phyloP scores from a whole-genome alignment of 1,284 basidiomycete species.

The Cutaneotrichosporon sp. region DNA sequence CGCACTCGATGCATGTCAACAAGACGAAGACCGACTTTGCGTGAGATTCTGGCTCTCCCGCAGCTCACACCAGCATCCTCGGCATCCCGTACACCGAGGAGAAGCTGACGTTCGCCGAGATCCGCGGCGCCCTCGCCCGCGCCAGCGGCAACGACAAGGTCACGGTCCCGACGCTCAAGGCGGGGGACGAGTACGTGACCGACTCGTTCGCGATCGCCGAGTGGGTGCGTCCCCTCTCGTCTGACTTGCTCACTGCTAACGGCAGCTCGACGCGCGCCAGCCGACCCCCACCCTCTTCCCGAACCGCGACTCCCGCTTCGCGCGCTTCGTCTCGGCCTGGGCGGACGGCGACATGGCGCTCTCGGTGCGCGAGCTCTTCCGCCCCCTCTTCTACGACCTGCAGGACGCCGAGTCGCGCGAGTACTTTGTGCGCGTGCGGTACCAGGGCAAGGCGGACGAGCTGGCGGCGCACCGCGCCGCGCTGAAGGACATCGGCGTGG shows the following conservation, averaged over 20 bases:
- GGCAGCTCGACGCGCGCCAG: slow-evolving; percentile 35
- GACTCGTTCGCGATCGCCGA: slow-evolving; percentile 43
- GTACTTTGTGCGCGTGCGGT: slow-evolving; percentile 32
- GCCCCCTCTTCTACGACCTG: slow-evolving; percentile 13
- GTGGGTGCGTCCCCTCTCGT: slow-evolving; percentile 30
- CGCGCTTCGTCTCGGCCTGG: slow-evolving; percentile 36
- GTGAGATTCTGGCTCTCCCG: neutral
- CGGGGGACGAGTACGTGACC: slow-evolving; percentile 28
- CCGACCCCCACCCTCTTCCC: slow-evolving; percentile 33
- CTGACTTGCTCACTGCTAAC: neutral
- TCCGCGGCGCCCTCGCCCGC: slow-evolving; percentile 31
- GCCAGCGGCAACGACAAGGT: slow-evolving; percentile 34
- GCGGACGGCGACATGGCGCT: slow-evolving; percentile 24
- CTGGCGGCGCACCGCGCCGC: neutral
- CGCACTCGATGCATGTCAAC: slow-evolving; percentile 6
- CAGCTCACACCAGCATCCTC: slow-evolving; percentile 17
- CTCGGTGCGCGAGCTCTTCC: slow-evolving; percentile 27
- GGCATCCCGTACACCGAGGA: slow-evolving; percentile 24
- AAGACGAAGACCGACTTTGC: slow-evolving; percentile 1
- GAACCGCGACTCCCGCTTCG: slow-evolving; percentile 16
- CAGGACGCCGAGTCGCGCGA: slow-evolving; percentile 15
- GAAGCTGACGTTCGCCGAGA: slow-evolving; percentile 29
- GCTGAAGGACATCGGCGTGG: neutral
- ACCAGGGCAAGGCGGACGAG: slow-evolving; percentile 19
- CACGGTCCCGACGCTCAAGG: slow-evolving; percentile 38